Base-by-base conservation (phyloP, 2,329 filamentous ascomycete genomes). In the Fusarium staphyleae region DNA sequence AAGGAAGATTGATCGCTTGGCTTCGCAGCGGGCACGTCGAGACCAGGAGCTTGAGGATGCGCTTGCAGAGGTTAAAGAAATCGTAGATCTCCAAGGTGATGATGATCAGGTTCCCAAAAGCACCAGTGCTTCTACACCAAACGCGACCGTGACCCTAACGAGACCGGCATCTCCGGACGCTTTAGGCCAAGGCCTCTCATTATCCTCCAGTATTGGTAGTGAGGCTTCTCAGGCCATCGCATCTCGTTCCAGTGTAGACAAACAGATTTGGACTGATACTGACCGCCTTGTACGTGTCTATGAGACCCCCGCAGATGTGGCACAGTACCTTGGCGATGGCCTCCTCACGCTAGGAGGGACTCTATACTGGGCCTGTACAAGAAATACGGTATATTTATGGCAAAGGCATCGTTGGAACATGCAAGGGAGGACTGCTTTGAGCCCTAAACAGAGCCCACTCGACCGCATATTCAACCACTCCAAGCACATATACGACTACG, bases 381-480 rank as follows among this genome's bases (percentile, higher is more conserved):
- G 52, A 22, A 55, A 64, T 11, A 64, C 61, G 1, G 59, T 68
- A 6, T 50, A 56, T 5, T 24, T 67, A 1, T 68, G 66, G 66
- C 62, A 57, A 32, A 55, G 42, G 11, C 46, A 62, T 32, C 50
- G 62, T 19, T 30, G 57, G 13, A 56, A 63, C 19, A 39, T 50
- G 19, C 4, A 22, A 22, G 24, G 22, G 46, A 1, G 45, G 52
- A 2, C 48, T 35, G 34, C 45, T 46, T 2, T 42, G 40, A 3
- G 26, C 16, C 0, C 57, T 2, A 45, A 40, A 3, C 36, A 41
- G 29, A 52, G 45, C 14, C 45, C 46, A 4, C 36, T 66, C 22
- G 66, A 66, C 12, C 59, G 63, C n/a, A 15, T 68, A 3, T 66
- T 68, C 46, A 60, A 63, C 10, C 62, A 67, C 28, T 55, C 54